phyloP scores from a whole-genome alignment of 2,329 filamentous ascomycete genomes.

The Cryphonectria radicalis region DNA sequence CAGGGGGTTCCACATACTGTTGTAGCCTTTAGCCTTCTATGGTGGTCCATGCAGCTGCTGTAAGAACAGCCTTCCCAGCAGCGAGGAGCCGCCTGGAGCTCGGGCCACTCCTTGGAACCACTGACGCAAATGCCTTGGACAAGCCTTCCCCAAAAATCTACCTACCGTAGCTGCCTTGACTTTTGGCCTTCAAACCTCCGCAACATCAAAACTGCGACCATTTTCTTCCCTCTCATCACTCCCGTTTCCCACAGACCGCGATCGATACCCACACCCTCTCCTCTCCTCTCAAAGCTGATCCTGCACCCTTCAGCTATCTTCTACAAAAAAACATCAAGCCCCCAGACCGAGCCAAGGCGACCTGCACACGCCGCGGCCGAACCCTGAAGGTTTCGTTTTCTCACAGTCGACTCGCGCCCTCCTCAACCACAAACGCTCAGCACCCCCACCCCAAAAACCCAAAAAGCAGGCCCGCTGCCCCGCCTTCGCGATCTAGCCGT shows the following conservation, averaged over 20 bases:
- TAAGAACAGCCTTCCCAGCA: slow-evolving; percentile 5
- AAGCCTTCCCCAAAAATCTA: slow-evolving; percentile 10
- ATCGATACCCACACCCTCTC: slow-evolving; percentile 1
- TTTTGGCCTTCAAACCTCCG: slow-evolving; percentile 8
- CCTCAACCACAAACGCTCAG: slow-evolving; percentile 7
- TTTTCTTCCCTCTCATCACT: slow-evolving; percentile 9
- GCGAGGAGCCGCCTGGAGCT: neutral
- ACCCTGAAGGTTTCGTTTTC: slow-evolving; percentile 18
- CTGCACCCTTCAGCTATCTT: slow-evolving; percentile 18
- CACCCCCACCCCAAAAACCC: neutral
- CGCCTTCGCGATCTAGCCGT: neutral
- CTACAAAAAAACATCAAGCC: neutral
- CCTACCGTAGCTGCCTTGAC: slow-evolving; percentile 6
- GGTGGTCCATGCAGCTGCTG: neutral
- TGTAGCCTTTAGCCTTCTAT: neutral
- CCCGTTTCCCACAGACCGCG: neutral
- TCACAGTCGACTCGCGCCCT: slow-evolving; percentile 20
- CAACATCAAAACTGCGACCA: slow-evolving; percentile 8
- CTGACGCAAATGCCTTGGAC: slow-evolving; percentile 15
- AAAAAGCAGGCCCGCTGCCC: neutral
- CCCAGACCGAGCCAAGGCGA: slow-evolving; percentile 25
- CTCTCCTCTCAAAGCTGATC: neutral
- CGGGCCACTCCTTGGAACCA: slow-evolving; percentile 11
- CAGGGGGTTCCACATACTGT: neutral
- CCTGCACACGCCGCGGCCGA: slow-evolving; percentile 29